A percentile compares a stretch with the other conserved stretches of the same genome.
Conservation (phyloP, 768 basidiomycete species). For the Tulasnella sp. region DNA sequence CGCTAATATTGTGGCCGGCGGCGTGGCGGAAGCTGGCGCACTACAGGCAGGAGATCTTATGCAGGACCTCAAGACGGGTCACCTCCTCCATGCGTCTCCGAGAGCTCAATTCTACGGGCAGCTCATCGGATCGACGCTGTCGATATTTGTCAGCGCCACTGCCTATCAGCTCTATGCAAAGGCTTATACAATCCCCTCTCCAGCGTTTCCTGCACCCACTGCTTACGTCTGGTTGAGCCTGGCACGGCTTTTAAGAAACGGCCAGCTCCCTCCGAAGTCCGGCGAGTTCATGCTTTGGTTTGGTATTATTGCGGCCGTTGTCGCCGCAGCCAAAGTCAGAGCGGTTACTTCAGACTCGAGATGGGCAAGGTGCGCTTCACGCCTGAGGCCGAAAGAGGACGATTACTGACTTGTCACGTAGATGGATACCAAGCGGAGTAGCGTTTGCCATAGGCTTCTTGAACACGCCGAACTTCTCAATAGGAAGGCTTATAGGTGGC, state of each 20-base stretch:
- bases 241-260: conserved; percentile 75
- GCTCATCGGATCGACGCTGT: conserved; percentile 84
- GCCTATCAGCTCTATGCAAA: conserved; percentile 86
- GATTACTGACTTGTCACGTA: not conserved
- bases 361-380: conserved; percentile 49
- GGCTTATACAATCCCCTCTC: conserved; percentile 88
- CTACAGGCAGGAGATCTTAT: conserved; percentile 97
- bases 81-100: conserved; percentile 88
- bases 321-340: conserved; percentile 70
- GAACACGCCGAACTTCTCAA: conserved; percentile 92
- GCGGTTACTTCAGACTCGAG: conserved; percentile 53
- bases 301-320: conserved; percentile 66
- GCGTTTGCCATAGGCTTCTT: conserved; percentile 96
- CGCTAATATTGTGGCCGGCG: conserved; percentile 97
- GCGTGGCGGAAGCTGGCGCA: conserved; percentile 95
- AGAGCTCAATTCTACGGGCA: conserved; percentile 94
- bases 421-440: conserved; percentile 88
- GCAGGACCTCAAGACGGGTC: conserved; percentile 98
- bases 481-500: conserved; percentile 89
- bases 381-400: not conserved
- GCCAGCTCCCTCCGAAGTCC: conserved; percentile 77
- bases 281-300: conserved; percentile 78
- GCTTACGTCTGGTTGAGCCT: conserved; percentile 91
- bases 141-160: conserved; percentile 85
- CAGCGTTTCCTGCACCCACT: conserved; percentile 94